Base-by-base conservation (phyloP, 192 early-diverging fungal species). In the Chytriomyces confervae region DNA sequence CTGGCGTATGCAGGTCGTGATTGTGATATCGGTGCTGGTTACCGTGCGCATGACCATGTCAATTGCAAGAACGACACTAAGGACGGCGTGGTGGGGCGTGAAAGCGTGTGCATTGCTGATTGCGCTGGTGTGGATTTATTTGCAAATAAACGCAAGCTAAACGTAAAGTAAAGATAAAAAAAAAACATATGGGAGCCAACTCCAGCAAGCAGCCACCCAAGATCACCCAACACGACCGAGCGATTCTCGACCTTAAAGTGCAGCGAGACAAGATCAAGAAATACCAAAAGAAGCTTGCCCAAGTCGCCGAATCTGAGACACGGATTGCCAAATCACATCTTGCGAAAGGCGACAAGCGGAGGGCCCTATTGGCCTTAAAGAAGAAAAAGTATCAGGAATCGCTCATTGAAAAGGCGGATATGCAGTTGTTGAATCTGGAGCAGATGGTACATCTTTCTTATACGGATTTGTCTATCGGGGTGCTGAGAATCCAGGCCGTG, bases 321-420 rank as follows among this genome's bases (percentile, higher is more conserved):
- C 84, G 84, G 53, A 79, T 94, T 49, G 97, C 97, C 16, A 94
- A 94, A 75, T 78, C 89, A 49, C 89, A 93, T 76, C 82, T 96
- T 10, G 84, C 76, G 6, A 86, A 89, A 66, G 91, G 92, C 8
- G 92, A 98, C 81, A 95, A 94, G 69, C 82, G 84, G 50, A 87
- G 91, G 8, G 97, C 97, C 6, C 81, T 96, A 68, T 75, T 99
- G 46, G 95, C 97, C 2, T 87, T 99, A 13, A 93, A 93, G 79
- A 95, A 96, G 87, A 97, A 96, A 82, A 97, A 97, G 80, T 98
- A 96, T 80, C 96, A 98, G 82, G 93, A 98, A 82, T 89, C 91
- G 71, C 86, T 97, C 75, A 84, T 98, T 24, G 83, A 86, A 61
- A 92, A 94, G 83, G 93, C 95, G 4, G 93, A 94, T 68, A 79